phyloP scores from a whole-genome alignment of 768 basidiomycete species.

The Amanita exitialis region DNA sequence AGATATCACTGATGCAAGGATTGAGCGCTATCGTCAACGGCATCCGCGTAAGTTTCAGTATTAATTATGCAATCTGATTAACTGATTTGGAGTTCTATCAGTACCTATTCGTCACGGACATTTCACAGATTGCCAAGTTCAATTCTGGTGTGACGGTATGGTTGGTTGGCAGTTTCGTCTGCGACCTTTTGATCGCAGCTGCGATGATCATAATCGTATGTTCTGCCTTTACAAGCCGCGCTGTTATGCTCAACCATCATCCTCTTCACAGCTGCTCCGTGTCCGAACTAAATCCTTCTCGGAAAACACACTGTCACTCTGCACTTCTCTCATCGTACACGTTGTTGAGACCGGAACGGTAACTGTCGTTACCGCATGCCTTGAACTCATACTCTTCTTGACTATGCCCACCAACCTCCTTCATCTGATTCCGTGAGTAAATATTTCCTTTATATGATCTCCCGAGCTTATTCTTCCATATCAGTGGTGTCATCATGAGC shows the following conservation, averaged over 20 bases:
- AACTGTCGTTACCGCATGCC: neutral
- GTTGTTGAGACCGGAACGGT: slow-evolving; percentile 4
- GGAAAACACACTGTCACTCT: neutral
- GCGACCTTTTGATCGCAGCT: slow-evolving; percentile 9
- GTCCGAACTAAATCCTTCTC: neutral
- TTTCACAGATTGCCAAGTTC: slow-evolving; percentile 3
- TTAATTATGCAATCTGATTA: neutral
- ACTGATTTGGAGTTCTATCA: neutral
- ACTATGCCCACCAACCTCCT: slow-evolving; percentile 4
- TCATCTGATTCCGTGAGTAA: slow-evolving; percentile 2
- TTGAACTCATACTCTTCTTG: slow-evolving; percentile 5
- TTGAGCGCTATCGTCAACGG: slow-evolving; percentile 3
- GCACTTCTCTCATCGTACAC: neutral
- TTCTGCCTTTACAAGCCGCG: neutral
- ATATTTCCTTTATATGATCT: too few species aligned
- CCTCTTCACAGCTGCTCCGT: neutral
- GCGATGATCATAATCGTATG: slow-evolving; percentile 11
- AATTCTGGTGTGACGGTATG: slow-evolving; percentile 5
- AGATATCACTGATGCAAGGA: slow-evolving; percentile 1
- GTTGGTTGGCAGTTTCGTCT: slow-evolving; percentile 8
- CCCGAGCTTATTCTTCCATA: neutral
- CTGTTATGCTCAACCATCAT: neutral
- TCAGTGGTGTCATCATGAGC: slow-evolving; percentile 2
- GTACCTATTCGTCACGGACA: slow-evolving; percentile 4
- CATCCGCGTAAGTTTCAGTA: neutral